A percentile compares a stretch with the other conserved stretches of the same genome.
These are phyloP conservation scores for Fusarium sp. DNA, from an alignment of 2,329 filamentous ascomycete genomes.

Conservation along the genomic window DNA sequence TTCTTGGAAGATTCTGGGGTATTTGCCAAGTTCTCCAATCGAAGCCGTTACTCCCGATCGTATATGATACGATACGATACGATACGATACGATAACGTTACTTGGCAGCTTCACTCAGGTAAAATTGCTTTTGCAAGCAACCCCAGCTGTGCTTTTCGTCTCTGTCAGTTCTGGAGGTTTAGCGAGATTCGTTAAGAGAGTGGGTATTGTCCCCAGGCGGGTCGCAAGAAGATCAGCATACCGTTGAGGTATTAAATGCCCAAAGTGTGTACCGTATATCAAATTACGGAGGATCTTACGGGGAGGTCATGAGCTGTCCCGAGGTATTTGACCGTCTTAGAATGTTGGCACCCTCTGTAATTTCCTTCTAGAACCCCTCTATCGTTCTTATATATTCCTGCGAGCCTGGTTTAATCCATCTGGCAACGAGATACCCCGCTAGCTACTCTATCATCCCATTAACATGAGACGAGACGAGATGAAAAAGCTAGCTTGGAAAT, in stretches of 20 bases:
- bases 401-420: no score
- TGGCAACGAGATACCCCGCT: neutral
- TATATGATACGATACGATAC: conserved; percentile 3
- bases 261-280: no score
- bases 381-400: no score
- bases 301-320: no score
- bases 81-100: neutral
- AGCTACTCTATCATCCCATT: neutral
- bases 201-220: neutral
- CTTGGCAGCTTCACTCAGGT: neutral
- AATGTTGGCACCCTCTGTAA: neutral
- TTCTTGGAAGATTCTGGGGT: neutral
- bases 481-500: neutral
- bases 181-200: conserved; percentile 7
- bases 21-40: neutral
- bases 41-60: neutral
- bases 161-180: neutral
- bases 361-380: no score
- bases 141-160: neutral
- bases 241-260: no score
- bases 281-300: no score
- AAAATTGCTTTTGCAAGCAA: neutral
- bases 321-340: neutral
- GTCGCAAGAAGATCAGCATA: no score
- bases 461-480: conserved; percentile 7